Evolutionary conservation across 2,329 filamentous ascomycete genomes (phyloP).

Genomic region (Rosellinia necatrix): DNA sequence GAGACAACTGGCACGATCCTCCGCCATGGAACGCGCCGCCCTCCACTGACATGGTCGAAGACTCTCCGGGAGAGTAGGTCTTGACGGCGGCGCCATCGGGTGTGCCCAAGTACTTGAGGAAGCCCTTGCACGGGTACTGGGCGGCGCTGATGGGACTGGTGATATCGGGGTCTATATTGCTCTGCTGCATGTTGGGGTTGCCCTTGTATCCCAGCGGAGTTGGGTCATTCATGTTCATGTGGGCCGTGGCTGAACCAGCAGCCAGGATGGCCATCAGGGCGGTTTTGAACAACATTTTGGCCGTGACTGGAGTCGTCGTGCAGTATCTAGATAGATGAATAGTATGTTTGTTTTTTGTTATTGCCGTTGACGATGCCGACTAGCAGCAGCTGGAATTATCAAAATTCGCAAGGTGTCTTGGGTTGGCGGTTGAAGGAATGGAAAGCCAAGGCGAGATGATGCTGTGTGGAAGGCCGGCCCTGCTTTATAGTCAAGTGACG

Average conservation of each 20-base stretch:
- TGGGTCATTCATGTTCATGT: conserved; percentile 62
- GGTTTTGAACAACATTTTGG: conserved; percentile 49
- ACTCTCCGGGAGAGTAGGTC: conserved; percentile 64
- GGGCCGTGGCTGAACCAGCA: conserved; percentile 52
- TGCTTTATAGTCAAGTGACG: conserved; percentile 19
- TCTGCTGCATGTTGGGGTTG: conserved; percentile 51
- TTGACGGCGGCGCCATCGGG: conserved; percentile 57
- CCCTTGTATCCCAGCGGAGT: conserved; percentile 58
- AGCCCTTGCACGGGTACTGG: conserved; percentile 79
- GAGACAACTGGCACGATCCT: conserved; percentile 75
- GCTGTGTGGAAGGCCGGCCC: not conserved
- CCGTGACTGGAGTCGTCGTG: conserved; percentile 8
- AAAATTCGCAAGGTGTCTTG: conserved; percentile 6
- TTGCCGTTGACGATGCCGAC: conserved; percentile 8
- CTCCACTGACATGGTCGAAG: conserved; percentile 66
- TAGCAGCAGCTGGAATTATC: conserved; percentile 19
- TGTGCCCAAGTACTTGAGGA: conserved; percentile 54
- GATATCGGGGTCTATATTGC: conserved; percentile 71
- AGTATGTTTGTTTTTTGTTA: not conserved
- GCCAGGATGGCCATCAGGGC: conserved; percentile 47
- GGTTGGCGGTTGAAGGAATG: conserved; percentile 13
- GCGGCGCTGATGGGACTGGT: conserved; percentile 67
- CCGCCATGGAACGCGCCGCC: conserved; percentile 69
- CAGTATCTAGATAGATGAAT: not conserved
- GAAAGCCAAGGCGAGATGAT: not conserved